phyloP scores from a whole-genome alignment of 441 rosid species.

The Lepidium campestre region DNA sequence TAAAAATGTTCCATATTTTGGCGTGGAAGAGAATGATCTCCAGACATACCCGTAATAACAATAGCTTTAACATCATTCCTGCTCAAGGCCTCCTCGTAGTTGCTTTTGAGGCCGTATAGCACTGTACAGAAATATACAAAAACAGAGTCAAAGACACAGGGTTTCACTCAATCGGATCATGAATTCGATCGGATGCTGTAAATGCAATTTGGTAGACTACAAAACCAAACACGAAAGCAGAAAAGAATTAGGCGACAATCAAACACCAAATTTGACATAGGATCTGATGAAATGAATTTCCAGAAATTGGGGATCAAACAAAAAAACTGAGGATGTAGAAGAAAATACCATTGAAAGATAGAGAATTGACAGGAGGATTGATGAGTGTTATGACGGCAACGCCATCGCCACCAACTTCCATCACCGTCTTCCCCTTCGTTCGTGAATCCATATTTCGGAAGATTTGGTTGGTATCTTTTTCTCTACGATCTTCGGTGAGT shows the following conservation, averaged over 20 bases:
- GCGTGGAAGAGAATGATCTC: background rate
- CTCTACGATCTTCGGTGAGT: constrained; percentile 4
- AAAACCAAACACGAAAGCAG: background rate
- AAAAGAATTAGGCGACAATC: background rate
- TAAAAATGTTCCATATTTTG: background rate
- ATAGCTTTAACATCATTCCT: constrained; percentile 94
- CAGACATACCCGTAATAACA: constrained; percentile 62
- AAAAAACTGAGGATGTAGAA: background rate
- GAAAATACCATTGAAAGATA: constrained; percentile 65
- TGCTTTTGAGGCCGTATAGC: constrained; percentile 67
- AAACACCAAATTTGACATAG: constrained; percentile 1
- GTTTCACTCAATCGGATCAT: constrained; percentile 16
- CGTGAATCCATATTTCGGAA: constrained; percentile 25
- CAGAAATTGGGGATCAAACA: background rate
- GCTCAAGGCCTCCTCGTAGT: constrained; percentile 64
- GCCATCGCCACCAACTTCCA: constrained; percentile 87
- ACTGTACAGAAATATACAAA: constrained; percentile 36
- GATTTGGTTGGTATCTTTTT: background rate
- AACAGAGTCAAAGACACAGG: background rate
- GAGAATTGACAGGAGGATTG: constrained; percentile 94
- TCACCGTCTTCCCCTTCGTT: constrained; percentile 53
- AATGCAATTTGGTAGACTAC: background rate
- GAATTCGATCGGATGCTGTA: background rate
- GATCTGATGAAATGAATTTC: background rate
- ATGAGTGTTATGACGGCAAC: constrained; percentile 84